These are phyloP conservation scores for Arabidopsis hybrid DNA, from an alignment of 441 rosid species.

Conservation along the genomic window DNA sequence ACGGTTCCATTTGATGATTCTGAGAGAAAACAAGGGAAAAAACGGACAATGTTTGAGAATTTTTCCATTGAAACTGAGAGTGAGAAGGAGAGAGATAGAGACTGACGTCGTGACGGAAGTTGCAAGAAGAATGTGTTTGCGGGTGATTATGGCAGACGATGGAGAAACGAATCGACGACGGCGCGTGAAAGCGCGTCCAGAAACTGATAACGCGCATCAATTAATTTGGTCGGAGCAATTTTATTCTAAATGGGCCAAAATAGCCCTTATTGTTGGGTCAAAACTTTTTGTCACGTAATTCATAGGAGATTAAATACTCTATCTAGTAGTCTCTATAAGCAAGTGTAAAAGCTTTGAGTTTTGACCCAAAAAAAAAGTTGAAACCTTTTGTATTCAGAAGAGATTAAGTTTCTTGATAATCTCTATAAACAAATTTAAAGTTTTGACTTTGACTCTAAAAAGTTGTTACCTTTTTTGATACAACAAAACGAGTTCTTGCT, in stretches of 20 bases:
- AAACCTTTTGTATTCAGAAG: too few species aligned
- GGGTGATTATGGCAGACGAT: conserved; percentile 9
- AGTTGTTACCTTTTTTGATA: conserved; percentile 14
- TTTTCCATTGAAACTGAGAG: not conserved
- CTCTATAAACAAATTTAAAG: too few species aligned
- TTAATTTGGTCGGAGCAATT: not conserved
- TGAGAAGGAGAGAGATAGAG: conserved; percentile 3
- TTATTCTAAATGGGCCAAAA: too few species aligned
- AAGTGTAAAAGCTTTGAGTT: too few species aligned
- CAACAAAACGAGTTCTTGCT: not conserved
- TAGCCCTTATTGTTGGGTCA: not conserved
- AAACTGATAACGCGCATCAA: conserved; percentile 15
- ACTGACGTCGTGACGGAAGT: conserved; percentile 18
- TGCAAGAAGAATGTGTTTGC: not conserved
- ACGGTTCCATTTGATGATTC: conserved; percentile 49
- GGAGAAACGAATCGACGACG: conserved; percentile 18
- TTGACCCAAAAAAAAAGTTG: too few species aligned
- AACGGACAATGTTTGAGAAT: not conserved
- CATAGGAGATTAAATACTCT: not conserved
- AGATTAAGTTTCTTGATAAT: too few species aligned
- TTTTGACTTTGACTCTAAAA: not conserved
- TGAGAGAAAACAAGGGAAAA: conserved; percentile 12
- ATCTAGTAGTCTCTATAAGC: too few species aligned
- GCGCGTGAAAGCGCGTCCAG: conserved; percentile 40
- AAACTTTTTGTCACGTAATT: not conserved